Conservation (phyloP, 2,329 filamentous ascomycete species). For the Chrysoporthe deuterocubensis region DNA sequence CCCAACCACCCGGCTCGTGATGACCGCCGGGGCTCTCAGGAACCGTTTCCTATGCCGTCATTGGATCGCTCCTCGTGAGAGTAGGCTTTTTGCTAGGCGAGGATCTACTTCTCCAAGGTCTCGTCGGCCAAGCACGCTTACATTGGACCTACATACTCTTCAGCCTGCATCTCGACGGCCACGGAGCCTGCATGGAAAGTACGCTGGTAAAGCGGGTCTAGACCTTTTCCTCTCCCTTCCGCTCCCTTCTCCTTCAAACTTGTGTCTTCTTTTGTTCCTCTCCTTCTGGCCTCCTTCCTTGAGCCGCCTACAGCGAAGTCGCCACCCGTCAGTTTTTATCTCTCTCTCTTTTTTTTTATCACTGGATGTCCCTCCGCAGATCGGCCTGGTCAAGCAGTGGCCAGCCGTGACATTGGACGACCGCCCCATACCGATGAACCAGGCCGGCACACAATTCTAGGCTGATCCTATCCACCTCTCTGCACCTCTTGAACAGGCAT, state of each 20-base stretch:
- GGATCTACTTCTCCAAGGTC: background rate
- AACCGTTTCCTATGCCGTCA: background rate
- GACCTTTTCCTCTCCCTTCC: conserved; percentile 18
- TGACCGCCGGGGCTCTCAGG: background rate
- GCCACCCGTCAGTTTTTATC: background rate
- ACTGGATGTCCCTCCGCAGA: conserved; percentile 4
- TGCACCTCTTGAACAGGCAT: conserved; percentile 24
- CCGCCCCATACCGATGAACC: conserved; percentile 6
- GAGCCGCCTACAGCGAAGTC: background rate
- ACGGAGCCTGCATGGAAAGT: conserved; percentile 15
- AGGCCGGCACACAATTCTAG: conserved; percentile 16
- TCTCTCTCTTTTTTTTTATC: background rate
- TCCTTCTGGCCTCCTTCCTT: conserved; percentile 8
- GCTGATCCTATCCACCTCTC: conserved; percentile 11
- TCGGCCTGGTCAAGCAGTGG: conserved; percentile 10
- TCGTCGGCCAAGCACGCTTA: conserved; percentile 10
- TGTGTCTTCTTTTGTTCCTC: conserved; percentile 6
- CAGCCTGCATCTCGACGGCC: conserved; percentile 13
- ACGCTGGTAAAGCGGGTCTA: conserved; percentile 23
- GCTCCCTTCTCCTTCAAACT: conserved; percentile 10
- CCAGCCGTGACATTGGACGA: conserved; percentile 20
- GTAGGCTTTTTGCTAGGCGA: conserved; percentile 5
- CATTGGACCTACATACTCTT: conserved; percentile 1
- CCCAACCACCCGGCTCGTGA: background rate
- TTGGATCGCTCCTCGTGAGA: background rate